These are phyloP conservation scores for Sparassis latifolia DNA, from an alignment of 1,284 basidiomycete species.

Conservation along the genomic window DNA sequence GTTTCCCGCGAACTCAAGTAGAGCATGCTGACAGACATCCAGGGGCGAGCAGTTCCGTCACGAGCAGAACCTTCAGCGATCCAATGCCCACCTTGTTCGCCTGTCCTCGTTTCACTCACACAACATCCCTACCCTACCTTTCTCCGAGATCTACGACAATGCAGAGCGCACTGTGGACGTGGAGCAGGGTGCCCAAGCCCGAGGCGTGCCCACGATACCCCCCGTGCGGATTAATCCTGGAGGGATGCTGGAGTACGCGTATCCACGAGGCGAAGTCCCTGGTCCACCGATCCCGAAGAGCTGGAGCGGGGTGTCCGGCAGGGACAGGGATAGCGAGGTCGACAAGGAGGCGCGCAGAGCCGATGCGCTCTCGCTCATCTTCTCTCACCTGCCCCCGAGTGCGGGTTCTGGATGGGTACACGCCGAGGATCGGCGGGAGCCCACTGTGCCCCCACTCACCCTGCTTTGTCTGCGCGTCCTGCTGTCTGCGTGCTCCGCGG, in stretches of 20 bases:
- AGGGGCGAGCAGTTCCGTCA: constrained; percentile 69
- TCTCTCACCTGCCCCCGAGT: constrained; percentile 27
- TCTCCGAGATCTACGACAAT: constrained; percentile 24
- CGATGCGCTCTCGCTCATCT: constrained; percentile 44
- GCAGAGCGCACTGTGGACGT: background rate
- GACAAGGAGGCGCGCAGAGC: constrained; percentile 37
- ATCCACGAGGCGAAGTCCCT: constrained; percentile 20
- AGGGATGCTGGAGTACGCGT: constrained; percentile 20
- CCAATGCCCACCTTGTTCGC: constrained; percentile 29
- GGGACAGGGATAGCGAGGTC: constrained; percentile 3
- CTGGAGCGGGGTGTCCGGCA: constrained; percentile 19
- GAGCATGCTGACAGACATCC: background rate
- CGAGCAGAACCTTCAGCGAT: constrained; percentile 43
- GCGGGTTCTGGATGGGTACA: constrained; percentile 12
- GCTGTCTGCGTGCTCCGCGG: constrained; percentile 19
- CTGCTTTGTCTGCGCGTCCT: constrained; percentile 34
- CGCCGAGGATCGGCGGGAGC: constrained; percentile 1
- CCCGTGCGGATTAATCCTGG: constrained; percentile 10
- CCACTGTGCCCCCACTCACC: constrained; percentile 38
- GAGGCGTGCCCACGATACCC: background rate
- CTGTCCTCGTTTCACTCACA: constrained; percentile 14
- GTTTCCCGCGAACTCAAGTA: background rate
- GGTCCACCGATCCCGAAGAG: constrained; percentile 21
- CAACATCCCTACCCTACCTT: constrained; percentile 24
- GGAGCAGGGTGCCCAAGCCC: background rate